Evolutionary conservation across 768 basidiomycete species (phyloP), one percentile per base, ranked within the genome.

Genomic region (Lactarius hengduanensis): DNA sequence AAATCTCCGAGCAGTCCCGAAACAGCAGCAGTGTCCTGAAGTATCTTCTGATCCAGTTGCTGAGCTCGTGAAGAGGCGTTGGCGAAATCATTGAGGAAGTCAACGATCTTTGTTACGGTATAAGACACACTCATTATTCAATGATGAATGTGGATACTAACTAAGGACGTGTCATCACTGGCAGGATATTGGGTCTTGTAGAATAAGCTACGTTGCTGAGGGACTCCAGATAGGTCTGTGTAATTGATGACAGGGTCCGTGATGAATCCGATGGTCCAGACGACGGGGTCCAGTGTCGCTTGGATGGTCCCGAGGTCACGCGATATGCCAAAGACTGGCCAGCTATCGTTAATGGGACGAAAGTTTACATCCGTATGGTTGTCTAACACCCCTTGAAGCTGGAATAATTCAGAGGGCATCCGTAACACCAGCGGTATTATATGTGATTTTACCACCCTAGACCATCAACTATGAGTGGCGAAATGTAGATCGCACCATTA

Each of bases 1-100:
- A 86, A 67, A 7, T 75, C 77, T 26, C 84, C 81, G 67, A 87
- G 86, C 50, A 81, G 79, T 20, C 76, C 64, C 0, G 83, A 86
- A 53, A 86, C 81, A 50, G 75, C 77, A 15, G 70, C 73, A 2
- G 86, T 81, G 67, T 84, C 84, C 13, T 61, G 73, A 30, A 80
- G 73, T n/a, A 86, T 76, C 71, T 82, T 38, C 36, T 73, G 64
- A 67, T 88, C 85, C 61, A 88, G 81, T 1, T 74, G 67, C 10
- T 77, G 74, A 4, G 85, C 82, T 54, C 81, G 76, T 3, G 71
- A 68, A 18, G 83, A 69, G 86, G 36, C 84, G 41, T 75, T 74
- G 47, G 67, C 66, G 62, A 77, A 85, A 70, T 86, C 82, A 4
- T 72, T 72, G 22, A 86, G 36, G 1, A 38, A 38, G 36, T 38